phyloP scores from a whole-genome alignment of 768 basidiomycete genomes.

The Leucogyrophana mollusca region DNA sequence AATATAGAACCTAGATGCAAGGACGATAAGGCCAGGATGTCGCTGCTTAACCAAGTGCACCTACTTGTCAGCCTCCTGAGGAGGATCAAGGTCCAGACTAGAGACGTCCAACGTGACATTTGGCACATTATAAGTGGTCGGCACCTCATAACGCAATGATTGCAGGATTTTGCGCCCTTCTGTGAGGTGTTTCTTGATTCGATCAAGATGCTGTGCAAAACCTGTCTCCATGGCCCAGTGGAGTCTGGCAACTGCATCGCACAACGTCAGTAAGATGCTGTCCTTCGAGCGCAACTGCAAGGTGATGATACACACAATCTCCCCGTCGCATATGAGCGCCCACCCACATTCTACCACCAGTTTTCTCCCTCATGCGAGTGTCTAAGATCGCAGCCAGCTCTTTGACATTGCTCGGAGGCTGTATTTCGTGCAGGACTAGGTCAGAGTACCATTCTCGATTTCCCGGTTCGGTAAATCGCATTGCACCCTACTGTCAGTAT shows the following conservation, averaged over 20 bases:
- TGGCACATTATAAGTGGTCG: constrained; percentile 20
- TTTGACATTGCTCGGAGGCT: constrained; percentile 18
- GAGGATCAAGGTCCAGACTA: constrained; percentile 24
- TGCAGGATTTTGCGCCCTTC: constrained; percentile 14
- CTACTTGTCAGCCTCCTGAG: constrained; percentile 21
- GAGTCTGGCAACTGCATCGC: constrained; percentile 22
- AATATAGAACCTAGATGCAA: constrained; percentile 27
- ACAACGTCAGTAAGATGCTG: neutral
- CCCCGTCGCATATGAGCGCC: constrained; percentile 45
- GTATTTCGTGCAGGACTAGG: constrained; percentile 31
- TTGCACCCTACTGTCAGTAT: constrained; percentile 22
- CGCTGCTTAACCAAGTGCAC: neutral
- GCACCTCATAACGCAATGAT: constrained; percentile 20
- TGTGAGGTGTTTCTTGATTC: constrained; percentile 26
- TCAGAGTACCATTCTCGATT: constrained; percentile 25
- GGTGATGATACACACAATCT: constrained; percentile 30
- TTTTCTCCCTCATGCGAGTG: constrained; percentile 28
- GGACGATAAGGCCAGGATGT: neutral
- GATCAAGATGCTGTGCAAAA: constrained; percentile 31
- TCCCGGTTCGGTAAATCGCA: constrained; percentile 31
- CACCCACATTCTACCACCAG: constrained; percentile 38
- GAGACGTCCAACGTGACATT: constrained; percentile 12
- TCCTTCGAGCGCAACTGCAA: neutral
- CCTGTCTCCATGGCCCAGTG: constrained; percentile 35
- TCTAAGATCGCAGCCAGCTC: constrained; percentile 29